Evolutionary conservation across 257 asterid genomes (phyloP), one percentile per base, ranked within the genome.

Genomic region (Orobanche coerulescens): DNA sequence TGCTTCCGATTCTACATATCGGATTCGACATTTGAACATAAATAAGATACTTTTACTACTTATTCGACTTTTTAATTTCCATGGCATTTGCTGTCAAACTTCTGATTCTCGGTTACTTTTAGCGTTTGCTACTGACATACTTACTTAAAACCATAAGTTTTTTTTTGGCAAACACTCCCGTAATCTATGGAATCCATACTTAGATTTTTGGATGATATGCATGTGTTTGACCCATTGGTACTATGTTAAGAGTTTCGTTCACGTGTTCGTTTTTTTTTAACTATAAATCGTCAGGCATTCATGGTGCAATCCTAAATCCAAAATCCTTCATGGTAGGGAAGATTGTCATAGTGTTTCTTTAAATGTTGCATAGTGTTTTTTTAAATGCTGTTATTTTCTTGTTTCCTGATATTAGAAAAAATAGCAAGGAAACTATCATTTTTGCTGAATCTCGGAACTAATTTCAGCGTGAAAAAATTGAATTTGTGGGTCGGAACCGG

Each of bases 161-260:
- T n/a, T n/a, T n/a, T n/a, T n/a, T n/a, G n/a, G n/a, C n/a, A n/a
- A n/a, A n/a, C n/a, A n/a, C n/a, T n/a, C n/a, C n/a, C n/a, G n/a
- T n/a, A n/a, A n/a, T n/a, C n/a, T n/a, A 63, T 64, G 42, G 60
- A 54, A 70, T 67, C 67, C 70, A 71, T 75, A 75, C 75, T 74
- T 66, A 46, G 70, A 71, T 61, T 60, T 75, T 65, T 68, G 76
- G 64, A 37, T 67, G 64, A 64, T 78, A 77, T 75, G 73, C 81
- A 75, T 78, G 79, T 75, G 63, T 62, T 6, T 42, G 69, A 52
- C 56, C 73, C 57, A 23, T n/a, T n/a, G n/a, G n/a, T n/a, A n/a
- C n/a, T n/a, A n/a, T n/a, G n/a, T n/a, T n/a, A n/a, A n/a, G n/a
- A n/a, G n/a, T n/a, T n/a, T n/a, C n/a, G n/a, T n/a, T n/a, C n/a